A percentile compares a stretch with the other conserved stretches of the same genome.
These are phyloP conservation scores for Neotropicomus parvogracilis DNA, from an alignment of 1,284 basidiomycete species.

Conservation along the genomic window DNA sequence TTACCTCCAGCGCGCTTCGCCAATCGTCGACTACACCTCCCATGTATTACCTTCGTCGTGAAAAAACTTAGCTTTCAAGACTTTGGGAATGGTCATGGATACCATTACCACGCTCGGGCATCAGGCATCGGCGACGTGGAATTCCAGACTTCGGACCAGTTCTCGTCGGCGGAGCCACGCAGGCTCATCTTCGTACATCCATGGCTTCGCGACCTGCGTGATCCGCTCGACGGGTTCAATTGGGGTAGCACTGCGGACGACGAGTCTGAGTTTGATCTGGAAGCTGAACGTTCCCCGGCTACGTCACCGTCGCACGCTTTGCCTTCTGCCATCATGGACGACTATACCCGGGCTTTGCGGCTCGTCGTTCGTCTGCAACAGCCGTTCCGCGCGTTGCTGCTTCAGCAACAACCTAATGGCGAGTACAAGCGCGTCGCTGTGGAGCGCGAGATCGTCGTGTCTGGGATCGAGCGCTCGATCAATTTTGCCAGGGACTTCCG, in stretches of 20 bases:
- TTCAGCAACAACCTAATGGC: background rate
- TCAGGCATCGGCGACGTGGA: background rate
- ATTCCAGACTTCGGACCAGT: background rate
- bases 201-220: background rate
- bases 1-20: slow-evolving; percentile 2
- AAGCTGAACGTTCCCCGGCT: background rate
- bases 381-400: slow-evolving; percentile 2
- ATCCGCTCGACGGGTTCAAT: background rate
- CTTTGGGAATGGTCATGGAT: background rate
- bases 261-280: background rate
- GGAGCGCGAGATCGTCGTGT: slow-evolving; percentile 1
- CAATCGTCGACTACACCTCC: background rate
- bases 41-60: slow-evolving; percentile 1
- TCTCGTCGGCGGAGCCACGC: background rate
- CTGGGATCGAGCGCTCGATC: background rate
- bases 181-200: background rate
- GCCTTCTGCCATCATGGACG: background rate
- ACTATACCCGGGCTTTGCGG: background rate
- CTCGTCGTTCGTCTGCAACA: background rate
- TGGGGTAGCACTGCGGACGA: background rate
- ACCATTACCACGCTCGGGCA: background rate
- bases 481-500: background rate
- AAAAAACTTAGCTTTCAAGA: background rate
- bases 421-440: slow-evolving; percentile 5
- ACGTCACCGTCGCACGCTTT: background rate